These are phyloP conservation scores for Achaetomium macrosporum DNA, from an alignment of 2,329 filamentous ascomycete species.

Conservation along the genomic window DNA sequence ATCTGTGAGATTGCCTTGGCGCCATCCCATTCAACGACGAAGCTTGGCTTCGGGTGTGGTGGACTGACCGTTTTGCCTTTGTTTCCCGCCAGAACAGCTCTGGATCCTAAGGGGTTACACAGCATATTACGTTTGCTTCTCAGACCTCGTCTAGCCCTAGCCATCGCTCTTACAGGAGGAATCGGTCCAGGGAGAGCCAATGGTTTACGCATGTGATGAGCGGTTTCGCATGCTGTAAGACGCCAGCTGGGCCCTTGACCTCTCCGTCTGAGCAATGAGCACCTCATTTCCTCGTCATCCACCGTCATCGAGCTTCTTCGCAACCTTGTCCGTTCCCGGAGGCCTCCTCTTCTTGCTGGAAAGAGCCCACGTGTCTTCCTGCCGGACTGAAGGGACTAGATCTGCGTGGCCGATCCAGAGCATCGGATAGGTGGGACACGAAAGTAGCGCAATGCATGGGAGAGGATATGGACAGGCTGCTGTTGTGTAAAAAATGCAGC, in stretches of 20 bases:
- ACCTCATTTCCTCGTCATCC: too few relatives aligned
- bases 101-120: constrained; percentile 4
- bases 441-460: neutral
- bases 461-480: neutral
- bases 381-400: neutral
- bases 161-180: neutral
- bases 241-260: neutral
- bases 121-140: neutral
- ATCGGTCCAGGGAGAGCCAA: constrained; percentile 6
- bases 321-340: neutral
- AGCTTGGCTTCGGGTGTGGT: neutral
- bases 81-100: neutral
- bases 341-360: constrained; percentile 1
- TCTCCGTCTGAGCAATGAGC: too few relatives aligned
- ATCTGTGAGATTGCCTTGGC: neutral
- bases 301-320: neutral
- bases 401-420: neutral
- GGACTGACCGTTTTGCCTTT: neutral
- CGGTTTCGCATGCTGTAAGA: neutral
- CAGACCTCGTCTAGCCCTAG: neutral
- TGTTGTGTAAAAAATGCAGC: neutral
- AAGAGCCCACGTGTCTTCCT: constrained; percentile 6
- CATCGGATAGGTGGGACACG: neutral
- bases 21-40: neutral
- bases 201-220: constrained; percentile 4